Evolutionary conservation across 2,329 filamentous ascomycete genomes (phyloP).

Genomic region (Diaporthe helianthi): DNA sequence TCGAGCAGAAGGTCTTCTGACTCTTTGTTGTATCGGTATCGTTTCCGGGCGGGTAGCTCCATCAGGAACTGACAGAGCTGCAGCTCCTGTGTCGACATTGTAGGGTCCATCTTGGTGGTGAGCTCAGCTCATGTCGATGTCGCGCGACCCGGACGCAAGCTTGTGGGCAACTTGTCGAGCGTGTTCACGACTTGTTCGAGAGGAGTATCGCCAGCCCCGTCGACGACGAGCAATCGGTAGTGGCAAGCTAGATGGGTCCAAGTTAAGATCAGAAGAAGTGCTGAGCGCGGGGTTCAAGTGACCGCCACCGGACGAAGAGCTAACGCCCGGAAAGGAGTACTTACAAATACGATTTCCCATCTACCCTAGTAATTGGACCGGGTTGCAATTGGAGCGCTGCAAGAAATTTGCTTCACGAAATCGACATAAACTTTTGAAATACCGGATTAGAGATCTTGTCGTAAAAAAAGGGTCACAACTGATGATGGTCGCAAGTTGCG

Average conservation of each 20-base stretch:
- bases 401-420: not conserved
- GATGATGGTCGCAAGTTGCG: not conserved
- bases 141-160: not conserved
- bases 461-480: not conserved
- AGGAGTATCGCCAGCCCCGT: not conserved
- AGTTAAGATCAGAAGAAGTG: not conserved
- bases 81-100: constrained; percentile 73
- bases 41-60: constrained; percentile 75
- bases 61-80: constrained; percentile 85
- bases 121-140: constrained; percentile 31
- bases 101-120: constrained; percentile 54
- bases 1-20: constrained; percentile 77
- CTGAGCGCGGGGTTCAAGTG: constrained; percentile 25
- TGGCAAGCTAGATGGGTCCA: not conserved
- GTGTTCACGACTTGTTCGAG: not conserved
- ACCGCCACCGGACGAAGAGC: not conserved
- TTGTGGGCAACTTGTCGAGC: not conserved
- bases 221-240: not conserved
- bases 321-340: constrained; percentile 8
- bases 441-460: constrained; percentile 9
- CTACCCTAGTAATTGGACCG: not conserved
- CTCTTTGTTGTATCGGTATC: constrained; percentile 76
- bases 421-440: not conserved
- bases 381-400: not conserved
- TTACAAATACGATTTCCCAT: constrained; percentile 22